phyloP scores from a whole-genome alignment of 2,329 filamentous ascomycete genomes.

The Sarocladium kiliense region DNA sequence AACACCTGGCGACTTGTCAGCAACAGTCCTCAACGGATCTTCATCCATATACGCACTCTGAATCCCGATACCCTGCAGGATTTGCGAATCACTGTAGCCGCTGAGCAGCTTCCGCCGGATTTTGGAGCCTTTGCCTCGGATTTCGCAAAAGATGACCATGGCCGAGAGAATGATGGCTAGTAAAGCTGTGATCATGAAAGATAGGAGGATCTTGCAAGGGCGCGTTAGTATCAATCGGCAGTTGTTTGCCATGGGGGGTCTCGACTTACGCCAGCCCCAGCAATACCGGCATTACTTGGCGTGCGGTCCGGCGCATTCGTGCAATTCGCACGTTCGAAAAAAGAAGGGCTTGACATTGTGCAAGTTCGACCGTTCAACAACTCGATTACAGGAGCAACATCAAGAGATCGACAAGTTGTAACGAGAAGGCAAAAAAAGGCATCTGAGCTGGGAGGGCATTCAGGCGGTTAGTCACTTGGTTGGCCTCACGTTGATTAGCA shows the following conservation, averaged over 20 bases:
- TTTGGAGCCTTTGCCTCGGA: conserved; percentile 40
- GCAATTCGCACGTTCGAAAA: conserved; percentile 29
- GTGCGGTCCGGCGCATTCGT: conserved; percentile 36
- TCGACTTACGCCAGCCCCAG: conserved; percentile 47
- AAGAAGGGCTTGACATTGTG: conserved; percentile 4
- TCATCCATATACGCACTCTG: conserved; percentile 34
- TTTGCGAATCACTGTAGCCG: conserved; percentile 63
- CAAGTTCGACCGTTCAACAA: neutral
- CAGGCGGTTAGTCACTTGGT: neutral
- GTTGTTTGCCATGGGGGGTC: neutral
- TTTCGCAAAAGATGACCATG: conserved; percentile 52
- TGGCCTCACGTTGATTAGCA: neutral
- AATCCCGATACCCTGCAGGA: conserved; percentile 64
- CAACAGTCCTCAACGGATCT: neutral
- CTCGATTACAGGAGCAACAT: neutral
- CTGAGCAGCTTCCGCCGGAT: conserved; percentile 60
- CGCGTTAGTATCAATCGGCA: neutral
- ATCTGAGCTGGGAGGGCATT: neutral
- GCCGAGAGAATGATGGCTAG: conserved; percentile 50
- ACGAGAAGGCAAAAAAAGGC: neutral
- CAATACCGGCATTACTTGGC: conserved; percentile 51
- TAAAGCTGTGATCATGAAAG: conserved; percentile 60
- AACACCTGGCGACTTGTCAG: conserved; percentile 27
- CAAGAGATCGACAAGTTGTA: neutral
- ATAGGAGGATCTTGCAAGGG: conserved; percentile 49